phyloP scores from a whole-genome alignment of 768 basidiomycete genomes.

The Podaxis pistillaris region DNA sequence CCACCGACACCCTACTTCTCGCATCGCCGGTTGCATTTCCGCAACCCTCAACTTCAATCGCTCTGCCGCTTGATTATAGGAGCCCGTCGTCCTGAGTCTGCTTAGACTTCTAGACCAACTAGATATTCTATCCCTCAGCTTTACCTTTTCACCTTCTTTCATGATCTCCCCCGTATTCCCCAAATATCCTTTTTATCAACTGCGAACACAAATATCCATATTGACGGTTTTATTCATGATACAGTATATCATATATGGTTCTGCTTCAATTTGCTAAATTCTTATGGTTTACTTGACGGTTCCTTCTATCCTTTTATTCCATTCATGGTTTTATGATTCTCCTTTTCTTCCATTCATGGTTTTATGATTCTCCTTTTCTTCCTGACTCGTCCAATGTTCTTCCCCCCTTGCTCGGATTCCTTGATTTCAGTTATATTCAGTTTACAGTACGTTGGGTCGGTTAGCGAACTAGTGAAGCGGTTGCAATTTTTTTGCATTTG shows the following conservation, averaged over 20 bases:
- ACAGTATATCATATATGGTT: not conserved
- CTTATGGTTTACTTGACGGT: not conserved
- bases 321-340: not conserved
- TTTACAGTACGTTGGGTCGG: not conserved
- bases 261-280: not conserved
- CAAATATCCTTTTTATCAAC: not conserved
- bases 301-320: too few species aligned
- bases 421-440: not conserved
- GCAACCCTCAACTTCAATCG: not conserved
- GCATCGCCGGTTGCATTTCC: not conserved
- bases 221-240: not conserved
- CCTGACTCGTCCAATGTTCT: not conserved
- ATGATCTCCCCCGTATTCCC: not conserved
- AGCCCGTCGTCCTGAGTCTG: not conserved
- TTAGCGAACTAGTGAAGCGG: not conserved
- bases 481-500: not conserved
- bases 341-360: not conserved
- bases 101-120: not conserved
- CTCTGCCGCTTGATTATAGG: not conserved
- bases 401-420: not conserved
- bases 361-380: not conserved
- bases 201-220: not conserved
- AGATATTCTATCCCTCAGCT: not conserved
- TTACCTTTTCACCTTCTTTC: not conserved
- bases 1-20: not conserved